phyloP scores from a whole-genome alignment of 495 filamentous ascomycete genomes.

The Aspergillus sclerotiicarbonarius region DNA sequence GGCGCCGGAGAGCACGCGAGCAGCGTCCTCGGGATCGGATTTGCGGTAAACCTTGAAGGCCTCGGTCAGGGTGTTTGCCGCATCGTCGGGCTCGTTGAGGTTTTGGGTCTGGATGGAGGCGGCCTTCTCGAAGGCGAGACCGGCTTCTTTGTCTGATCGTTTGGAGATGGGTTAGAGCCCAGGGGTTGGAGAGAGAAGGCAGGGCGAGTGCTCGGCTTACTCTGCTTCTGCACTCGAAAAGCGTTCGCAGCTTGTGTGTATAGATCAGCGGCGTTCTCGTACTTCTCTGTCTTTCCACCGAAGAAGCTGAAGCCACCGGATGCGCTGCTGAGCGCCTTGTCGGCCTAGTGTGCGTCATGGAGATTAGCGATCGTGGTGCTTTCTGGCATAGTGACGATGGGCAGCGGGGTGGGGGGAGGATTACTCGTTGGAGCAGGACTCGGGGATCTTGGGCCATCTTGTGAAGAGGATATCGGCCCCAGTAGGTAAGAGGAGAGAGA shows the following conservation, averaged over 20 bases:
- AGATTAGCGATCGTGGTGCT: constrained; percentile 33
- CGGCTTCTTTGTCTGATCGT: constrained; percentile 70
- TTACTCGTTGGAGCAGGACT: constrained; percentile 57
- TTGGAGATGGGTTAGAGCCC: neutral
- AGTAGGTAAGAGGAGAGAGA: constrained; percentile 3
- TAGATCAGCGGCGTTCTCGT: constrained; percentile 76
- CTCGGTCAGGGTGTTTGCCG: constrained; percentile 72
- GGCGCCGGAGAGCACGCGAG: constrained; percentile 67
- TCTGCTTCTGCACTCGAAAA: constrained; percentile 70
- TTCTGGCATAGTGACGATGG: constrained; percentile 18
- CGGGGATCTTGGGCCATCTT: constrained; percentile 54
- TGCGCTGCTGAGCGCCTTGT: constrained; percentile 69
- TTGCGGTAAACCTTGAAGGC: constrained; percentile 87
- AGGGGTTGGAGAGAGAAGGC: neutral
- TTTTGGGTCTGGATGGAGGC: constrained; percentile 71
- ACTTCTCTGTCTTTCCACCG: constrained; percentile 77
- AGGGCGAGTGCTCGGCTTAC: constrained; percentile 35
- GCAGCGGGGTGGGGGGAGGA: constrained; percentile 12
- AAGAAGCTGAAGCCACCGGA: constrained; percentile 75
- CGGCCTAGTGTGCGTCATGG: constrained; percentile 57
- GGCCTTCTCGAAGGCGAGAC: constrained; percentile 73
- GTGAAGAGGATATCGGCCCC: constrained; percentile 6
- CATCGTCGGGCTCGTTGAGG: constrained; percentile 84
- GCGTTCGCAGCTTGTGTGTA: constrained; percentile 81
- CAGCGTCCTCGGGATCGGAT: constrained; percentile 73